phyloP scores from a whole-genome alignment of 1,284 basidiomycete genomes.

The Tilletia indica region DNA sequence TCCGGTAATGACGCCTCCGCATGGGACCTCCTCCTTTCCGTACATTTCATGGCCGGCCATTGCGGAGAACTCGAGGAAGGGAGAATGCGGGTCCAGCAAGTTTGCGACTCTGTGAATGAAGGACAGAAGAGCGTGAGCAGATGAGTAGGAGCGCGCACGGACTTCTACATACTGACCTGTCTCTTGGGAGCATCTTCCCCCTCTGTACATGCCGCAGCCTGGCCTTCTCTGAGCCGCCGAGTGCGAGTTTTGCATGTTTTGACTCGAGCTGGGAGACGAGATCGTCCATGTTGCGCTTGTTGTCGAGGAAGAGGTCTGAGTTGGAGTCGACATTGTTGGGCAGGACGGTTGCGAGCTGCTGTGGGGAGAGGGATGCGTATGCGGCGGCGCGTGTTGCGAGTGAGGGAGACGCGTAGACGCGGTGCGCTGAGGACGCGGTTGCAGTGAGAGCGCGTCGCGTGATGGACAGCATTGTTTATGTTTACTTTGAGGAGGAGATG shows the following conservation, averaged over 20 bases:
- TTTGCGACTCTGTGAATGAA: conserved; percentile 60
- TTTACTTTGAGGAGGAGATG: neutral
- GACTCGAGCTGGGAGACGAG: conserved; percentile 41
- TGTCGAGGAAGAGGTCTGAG: conserved; percentile 38
- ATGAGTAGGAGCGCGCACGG: too few relatives aligned
- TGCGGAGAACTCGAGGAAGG: conserved; percentile 83
- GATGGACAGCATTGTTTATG: neutral
- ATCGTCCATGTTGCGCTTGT: conserved; percentile 40
- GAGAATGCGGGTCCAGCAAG: conserved; percentile 79
- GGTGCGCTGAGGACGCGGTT: too few relatives aligned
- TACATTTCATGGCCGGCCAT: conserved; percentile 87
- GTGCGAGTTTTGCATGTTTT: conserved; percentile 38
- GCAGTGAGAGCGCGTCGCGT: neutral
- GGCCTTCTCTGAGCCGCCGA: conserved; percentile 64
- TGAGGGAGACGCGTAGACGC: neutral
- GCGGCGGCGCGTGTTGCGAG: neutral
- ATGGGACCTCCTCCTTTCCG: conserved; percentile 72
- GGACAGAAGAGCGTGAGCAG: too few relatives aligned
- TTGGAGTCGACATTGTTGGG: conserved; percentile 39
- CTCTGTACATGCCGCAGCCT: conserved; percentile 73
- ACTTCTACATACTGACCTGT: conserved; percentile 48
- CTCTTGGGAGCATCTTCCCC: conserved; percentile 81
- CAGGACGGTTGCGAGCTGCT: conserved; percentile 26
- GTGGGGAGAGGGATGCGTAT: conserved; percentile 2
- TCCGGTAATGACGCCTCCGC: conserved; percentile 86